Evolutionary conservation across 2,329 filamentous ascomycete species (phyloP), one percentile per base, ranked within the genome.

Genomic region (Botryosphaeria dothidea): DNA sequence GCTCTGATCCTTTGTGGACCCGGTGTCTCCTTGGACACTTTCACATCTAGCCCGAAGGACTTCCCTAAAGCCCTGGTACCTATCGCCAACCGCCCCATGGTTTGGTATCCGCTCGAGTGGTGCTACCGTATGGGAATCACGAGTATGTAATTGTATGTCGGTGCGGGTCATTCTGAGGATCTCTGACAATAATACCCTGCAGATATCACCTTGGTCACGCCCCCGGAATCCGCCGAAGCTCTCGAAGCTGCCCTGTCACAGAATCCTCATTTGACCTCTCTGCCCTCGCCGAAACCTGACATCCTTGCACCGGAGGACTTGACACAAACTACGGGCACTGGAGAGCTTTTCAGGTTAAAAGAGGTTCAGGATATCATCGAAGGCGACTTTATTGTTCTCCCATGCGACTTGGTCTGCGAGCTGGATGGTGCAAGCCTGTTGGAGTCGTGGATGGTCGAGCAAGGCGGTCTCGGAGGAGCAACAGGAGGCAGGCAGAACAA

Each of bases 381-480:
- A 62, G 88, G 88, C 13, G 92, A 99, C 78, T 98, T 99, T 73
- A 81, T 97, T 27, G 87, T 98, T 3, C 82, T 99, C 3, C 94
- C 95, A 0, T 99, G 95, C 77, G 95, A 99, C 75, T 83, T 99
- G 6, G 88, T 99, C 43, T 97, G 93, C 75, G 93, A 97, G 73
- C 82, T 98, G 17, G 89, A 91, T 2, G 93, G 93, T 13, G 90
- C 93, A 71, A 87, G 89, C 67, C 83, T 98, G 23, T 80, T 96
- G 2, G 92, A 97, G 76, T 88, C 93, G 66, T 99, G 95, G 93
- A 93, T 97, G 90, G 87, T 93, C 31, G 88, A 91, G 70, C 87
- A 92, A 57, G 89, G 88, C 17, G 91, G 89, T 41, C 82, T 94
- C 2, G 77, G 85, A 78, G 70, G 87, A 81, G 79, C 82, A 15